These are phyloP conservation scores for Coemansia sp. DNA, from an alignment of 192 early-diverging fungal genomes.

Conservation along the genomic window DNA sequence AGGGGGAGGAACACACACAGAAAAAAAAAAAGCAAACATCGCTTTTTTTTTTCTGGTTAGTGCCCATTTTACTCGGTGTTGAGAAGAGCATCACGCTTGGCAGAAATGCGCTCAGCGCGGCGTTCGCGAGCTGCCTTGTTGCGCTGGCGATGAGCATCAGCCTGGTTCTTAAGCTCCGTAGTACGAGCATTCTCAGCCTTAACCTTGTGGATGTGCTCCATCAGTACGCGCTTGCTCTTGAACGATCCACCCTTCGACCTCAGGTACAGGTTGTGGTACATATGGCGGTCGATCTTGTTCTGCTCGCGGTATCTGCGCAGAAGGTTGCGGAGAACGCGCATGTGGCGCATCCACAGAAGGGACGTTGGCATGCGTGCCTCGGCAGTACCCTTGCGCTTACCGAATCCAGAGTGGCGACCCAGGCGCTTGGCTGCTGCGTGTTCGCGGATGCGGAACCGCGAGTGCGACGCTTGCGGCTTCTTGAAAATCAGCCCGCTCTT, in stretches of 20 bases:
- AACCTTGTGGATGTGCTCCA: conserved; percentile 99
- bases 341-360: conserved; percentile 97
- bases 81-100: conserved; percentile 85
- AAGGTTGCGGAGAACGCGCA: conserved; percentile 92
- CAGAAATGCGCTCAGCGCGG: conserved; percentile 76
- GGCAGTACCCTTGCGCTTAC: conserved; percentile 92
- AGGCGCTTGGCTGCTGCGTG: conserved; percentile 91
- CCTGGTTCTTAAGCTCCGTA: conserved; percentile 92
- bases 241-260: conserved; percentile 99
- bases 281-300: conserved; percentile 97
- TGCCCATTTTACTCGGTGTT: conserved; percentile 42
- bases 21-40: background rate
- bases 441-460: conserved; percentile 92
- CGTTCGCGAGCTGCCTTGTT: conserved; percentile 94
- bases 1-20: background rate
- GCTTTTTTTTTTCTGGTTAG: background rate
- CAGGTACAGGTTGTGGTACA: conserved; percentile 96
- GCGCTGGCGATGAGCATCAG: conserved; percentile 95
- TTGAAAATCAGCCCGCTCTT: conserved; percentile 97
- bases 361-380: conserved; percentile 96
- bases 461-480: conserved; percentile 84
- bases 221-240: conserved; percentile 99
- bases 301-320: conserved; percentile 97
- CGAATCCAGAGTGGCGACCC: conserved; percentile 93
- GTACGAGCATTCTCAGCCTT: conserved; percentile 97